Evolutionary conservation across 495 filamentous ascomycete genomes (phyloP), one percentile per base, ranked within the genome.

Genomic region (Aspergillus haitiensis): DNA sequence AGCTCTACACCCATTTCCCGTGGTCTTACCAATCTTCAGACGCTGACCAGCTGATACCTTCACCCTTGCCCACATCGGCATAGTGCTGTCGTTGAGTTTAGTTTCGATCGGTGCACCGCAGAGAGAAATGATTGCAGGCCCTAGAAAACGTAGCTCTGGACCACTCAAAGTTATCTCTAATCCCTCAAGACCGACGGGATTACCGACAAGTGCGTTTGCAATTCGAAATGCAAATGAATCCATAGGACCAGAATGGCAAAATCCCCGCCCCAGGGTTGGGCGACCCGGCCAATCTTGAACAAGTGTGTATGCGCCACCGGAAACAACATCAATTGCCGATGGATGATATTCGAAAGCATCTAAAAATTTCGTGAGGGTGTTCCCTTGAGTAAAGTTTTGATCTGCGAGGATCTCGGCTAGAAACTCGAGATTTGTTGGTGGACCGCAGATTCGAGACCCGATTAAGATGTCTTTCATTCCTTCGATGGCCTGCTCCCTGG

Each of bases 81-180:
- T 63, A 4, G 64, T 47, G n/a, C 60, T 56, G 4, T 75, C 81
- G 59, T 85, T 78, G 2, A 88, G 64, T 3, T 59, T 75, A 13
- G 75, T 69, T 6, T 74, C 63, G 60, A 85, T 79, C 2, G 76
- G 67, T 1, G 85, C 80, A 55, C 85, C 85, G 47, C 80, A 81
- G 7, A 86, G 42, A 27, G 84, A 65, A 37, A 86, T 67, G 10
- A 84, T 64, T 5, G 79, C 75, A 40, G 74, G 65, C 8, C 72
- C 74, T 15, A 79, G 60, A 47, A 88, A 87, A 0, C 70, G 70
- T 6, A 88, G 70, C 45, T 85, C 82, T 2, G 85, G 84, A 1
- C 85, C 85, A 21, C 70, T 76, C 6, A 86, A 60, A 3, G 85
- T 88, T 15, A 86, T 81, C 53, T 88, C 85, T 1, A 88, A 67